Conservation (phyloP, 192 early-diverging fungal species). For the Coemansia sp. region DNA sequence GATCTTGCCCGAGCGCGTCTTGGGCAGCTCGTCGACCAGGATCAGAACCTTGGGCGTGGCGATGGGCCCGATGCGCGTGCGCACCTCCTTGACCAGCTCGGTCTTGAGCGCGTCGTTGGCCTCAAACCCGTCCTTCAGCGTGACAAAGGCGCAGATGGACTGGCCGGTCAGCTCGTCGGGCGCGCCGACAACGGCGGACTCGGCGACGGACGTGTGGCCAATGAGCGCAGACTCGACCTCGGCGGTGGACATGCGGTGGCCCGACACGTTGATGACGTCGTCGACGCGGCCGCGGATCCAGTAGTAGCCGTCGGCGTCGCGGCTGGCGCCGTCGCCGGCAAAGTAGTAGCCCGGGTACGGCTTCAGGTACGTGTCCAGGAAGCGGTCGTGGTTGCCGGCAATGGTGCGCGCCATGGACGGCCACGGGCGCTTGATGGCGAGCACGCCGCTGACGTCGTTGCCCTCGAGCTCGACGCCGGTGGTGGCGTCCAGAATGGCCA, state of each 20-base stretch:
- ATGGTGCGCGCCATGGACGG: conserved; percentile 92
- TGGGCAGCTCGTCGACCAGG: conserved; percentile 85
- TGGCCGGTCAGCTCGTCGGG: conserved; percentile 89
- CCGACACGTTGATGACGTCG: conserved; percentile 96
- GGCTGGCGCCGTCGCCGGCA: conserved; percentile 89
- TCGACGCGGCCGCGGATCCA: conserved; percentile 92
- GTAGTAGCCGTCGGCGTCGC: conserved; percentile 93
- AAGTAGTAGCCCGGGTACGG: conserved; percentile 94
- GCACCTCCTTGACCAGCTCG: conserved; percentile 74
- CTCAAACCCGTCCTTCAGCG: conserved; percentile 67
- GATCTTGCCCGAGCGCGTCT: conserved; percentile 96
- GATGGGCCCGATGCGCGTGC: conserved; percentile 89
- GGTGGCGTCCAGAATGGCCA: conserved; percentile 78
- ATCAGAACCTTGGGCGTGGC: conserved; percentile 87
- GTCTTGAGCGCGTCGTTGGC: conserved; percentile 52
- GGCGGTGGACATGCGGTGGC: conserved; percentile 90
- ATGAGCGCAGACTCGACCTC: conserved; percentile 93
- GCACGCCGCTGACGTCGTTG: conserved; percentile 87
- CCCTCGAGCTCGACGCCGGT: conserved; percentile 83
- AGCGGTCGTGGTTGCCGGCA: conserved; percentile 87
- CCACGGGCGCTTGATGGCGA: conserved; percentile 84
- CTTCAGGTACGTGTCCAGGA: conserved; percentile 89
- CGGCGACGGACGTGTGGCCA: conserved; percentile 74
- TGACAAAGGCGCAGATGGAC: conserved; percentile 83
- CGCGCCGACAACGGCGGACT: conserved; percentile 88